A percentile compares a stretch with the other conserved stretches of the same genome.
phyloP scores from a whole-genome alignment of 306 rosid genomes.

The Sechiopsis laciniata region DNA sequence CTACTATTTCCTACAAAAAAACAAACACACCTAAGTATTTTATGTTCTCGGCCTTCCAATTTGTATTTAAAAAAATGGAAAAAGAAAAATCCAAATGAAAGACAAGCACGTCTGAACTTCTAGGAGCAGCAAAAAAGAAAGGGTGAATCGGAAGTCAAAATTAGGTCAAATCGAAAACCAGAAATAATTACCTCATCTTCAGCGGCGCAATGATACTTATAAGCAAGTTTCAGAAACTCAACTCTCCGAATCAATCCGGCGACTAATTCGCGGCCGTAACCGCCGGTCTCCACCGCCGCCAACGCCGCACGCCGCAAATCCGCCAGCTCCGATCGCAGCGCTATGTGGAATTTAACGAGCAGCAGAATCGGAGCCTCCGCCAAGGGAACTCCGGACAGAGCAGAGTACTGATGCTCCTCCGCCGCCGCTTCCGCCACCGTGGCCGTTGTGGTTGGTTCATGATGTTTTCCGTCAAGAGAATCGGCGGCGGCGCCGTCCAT shows the following conservation, averaged over 20 bases:
- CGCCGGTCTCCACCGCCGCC: slow-evolving; percentile 39
- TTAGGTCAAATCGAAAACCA: too few relatives aligned
- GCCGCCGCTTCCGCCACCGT: slow-evolving; percentile 5
- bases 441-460: neutral
- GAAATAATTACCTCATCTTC: slow-evolving; percentile 65
- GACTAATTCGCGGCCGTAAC: slow-evolving; percentile 23
- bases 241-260: slow-evolving; percentile 50
- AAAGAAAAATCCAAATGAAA: too few relatives aligned
- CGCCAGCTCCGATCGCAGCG: slow-evolving; percentile 59
- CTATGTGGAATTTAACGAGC: slow-evolving; percentile 63
- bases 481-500: too few relatives aligned
- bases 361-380: slow-evolving; percentile 56
- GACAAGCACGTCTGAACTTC: too few relatives aligned
- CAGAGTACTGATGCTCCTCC: neutral
- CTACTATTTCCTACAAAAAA: too few relatives aligned
- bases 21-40: too few relatives aligned
- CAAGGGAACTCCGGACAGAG: slow-evolving; percentile 26
- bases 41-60: too few relatives aligned
- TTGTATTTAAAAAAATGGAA: too few relatives aligned
- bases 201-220: slow-evolving; percentile 59
- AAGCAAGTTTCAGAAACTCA: slow-evolving; percentile 59
- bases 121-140: too few relatives aligned
- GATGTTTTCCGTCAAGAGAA: too few relatives aligned
- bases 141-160: too few relatives aligned
- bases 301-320: slow-evolving; percentile 37